Conservation (phyloP, 2,329 filamentous ascomycete genomes). For the Fusarium sp. region DNA sequence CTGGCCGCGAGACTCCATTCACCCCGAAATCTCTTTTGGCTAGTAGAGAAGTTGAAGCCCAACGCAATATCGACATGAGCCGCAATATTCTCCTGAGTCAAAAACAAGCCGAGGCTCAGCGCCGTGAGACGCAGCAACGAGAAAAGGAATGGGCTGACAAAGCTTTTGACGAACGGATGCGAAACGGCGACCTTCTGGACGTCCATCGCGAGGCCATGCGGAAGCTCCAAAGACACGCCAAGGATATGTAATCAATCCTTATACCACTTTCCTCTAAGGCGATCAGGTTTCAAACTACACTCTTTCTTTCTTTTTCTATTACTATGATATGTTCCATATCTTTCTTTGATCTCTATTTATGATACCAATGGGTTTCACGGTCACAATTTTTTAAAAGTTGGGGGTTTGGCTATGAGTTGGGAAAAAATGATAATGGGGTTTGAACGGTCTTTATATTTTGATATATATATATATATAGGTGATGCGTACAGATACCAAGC, state of each 20-base stretch:
- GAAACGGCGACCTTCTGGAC: constrained; percentile 79
- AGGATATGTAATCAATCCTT: constrained; percentile 43
- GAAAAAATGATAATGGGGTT: constrained; percentile 33
- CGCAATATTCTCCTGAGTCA: constrained; percentile 70
- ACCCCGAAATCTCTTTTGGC: constrained; percentile 52
- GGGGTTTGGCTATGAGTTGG: constrained; percentile 22
- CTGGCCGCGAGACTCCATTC: constrained; percentile 58
- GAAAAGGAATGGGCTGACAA: constrained; percentile 71
- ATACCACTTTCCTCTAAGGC: not conserved
- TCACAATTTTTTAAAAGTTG: constrained; percentile 15
- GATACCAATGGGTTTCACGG: constrained; percentile 48
- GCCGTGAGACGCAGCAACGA: constrained; percentile 68
- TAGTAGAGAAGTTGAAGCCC: constrained; percentile 58
- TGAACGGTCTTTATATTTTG: constrained; percentile 26
- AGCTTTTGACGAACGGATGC: constrained; percentile 80
- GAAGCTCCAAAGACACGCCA: constrained; percentile 75
- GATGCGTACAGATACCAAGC: constrained; percentile 11
- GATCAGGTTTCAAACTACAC: constrained; percentile 3
- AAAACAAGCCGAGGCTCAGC: constrained; percentile 72
- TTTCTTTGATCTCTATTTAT: constrained; percentile 36
- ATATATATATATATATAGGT: constrained; percentile 33
- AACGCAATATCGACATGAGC: constrained; percentile 66
- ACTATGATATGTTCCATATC: constrained; percentile 28
- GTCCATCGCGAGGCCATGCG: constrained; percentile 84
- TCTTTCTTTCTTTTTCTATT: constrained; percentile 19